Evolutionary conservation across 768 basidiomycete genomes (phyloP).

Genomic region (Trametes cingulata): DNA sequence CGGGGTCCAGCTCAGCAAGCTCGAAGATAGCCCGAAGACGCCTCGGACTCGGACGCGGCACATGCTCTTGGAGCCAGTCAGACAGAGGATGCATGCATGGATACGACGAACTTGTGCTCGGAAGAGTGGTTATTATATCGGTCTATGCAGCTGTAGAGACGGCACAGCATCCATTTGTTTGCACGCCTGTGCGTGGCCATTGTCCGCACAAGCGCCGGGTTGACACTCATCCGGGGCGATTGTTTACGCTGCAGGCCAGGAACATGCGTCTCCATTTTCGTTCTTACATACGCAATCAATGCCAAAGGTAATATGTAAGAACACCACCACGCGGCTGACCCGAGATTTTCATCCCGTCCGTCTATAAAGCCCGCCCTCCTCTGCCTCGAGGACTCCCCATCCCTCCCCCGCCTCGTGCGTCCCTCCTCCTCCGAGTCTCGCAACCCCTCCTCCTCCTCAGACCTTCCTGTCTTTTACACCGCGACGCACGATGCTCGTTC

Average conservation of each 20-base stretch:
- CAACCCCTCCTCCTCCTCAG: neutral
- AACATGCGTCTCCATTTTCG: constrained; percentile 11
- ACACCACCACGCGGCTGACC: constrained; percentile 3
- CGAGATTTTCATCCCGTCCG: constrained; percentile 3
- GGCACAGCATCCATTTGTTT: neutral
- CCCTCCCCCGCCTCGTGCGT: constrained; percentile 5
- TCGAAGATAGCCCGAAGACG: too few relatives aligned
- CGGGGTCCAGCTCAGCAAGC: neutral
- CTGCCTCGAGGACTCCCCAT: neutral
- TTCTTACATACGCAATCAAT: constrained; percentile 3
- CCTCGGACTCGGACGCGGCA: neutral
- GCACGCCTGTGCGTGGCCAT: neutral
- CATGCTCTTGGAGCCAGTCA: neutral
- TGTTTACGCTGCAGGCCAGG: constrained; percentile 6
- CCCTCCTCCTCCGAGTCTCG: too few relatives aligned
- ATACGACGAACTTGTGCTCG: too few relatives aligned
- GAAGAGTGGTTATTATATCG: neutral
- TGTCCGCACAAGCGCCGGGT: neutral
- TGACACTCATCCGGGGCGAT: constrained; percentile 6
- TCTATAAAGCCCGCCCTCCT: constrained; percentile 6
- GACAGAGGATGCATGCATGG: neutral
- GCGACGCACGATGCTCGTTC: constrained; percentile 21
- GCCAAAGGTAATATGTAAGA: neutral
- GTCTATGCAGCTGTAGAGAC: neutral
- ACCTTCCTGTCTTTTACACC: constrained; percentile 14